These are phyloP conservation scores for Paecilomyces variotii DNA, from an alignment of 2,329 filamentous ascomycete genomes.

Conservation along the genomic window DNA sequence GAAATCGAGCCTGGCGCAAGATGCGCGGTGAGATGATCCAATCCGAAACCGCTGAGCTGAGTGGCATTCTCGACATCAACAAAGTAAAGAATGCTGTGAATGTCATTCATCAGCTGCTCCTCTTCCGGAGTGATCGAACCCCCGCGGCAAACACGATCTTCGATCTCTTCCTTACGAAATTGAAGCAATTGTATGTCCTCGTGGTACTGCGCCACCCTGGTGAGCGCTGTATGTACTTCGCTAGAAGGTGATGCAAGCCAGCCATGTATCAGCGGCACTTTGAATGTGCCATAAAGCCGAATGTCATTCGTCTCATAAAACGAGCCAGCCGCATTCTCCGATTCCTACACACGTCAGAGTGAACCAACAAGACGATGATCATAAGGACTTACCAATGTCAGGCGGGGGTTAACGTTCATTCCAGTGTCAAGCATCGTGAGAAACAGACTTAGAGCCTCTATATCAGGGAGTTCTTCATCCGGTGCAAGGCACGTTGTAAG, in stretches of 20 bases:
- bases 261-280: slow-evolving; percentile 81
- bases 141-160: slow-evolving; percentile 61
- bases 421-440: slow-evolving; percentile 84
- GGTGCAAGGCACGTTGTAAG: slow-evolving; percentile 70
- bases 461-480: slow-evolving; percentile 67
- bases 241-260: slow-evolving; percentile 70
- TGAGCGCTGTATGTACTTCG: slow-evolving; percentile 60
- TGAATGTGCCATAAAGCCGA: slow-evolving; percentile 83
- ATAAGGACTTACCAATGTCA: slow-evolving; percentile 50
- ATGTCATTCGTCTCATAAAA: slow-evolving; percentile 87
- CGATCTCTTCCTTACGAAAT: slow-evolving; percentile 81
- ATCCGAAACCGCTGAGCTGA: slow-evolving; percentile 74
- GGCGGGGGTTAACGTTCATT: slow-evolving; percentile 95
- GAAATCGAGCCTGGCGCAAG: slow-evolving; percentile 72
- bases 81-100: slow-evolving; percentile 76
- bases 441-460: slow-evolving; percentile 80
- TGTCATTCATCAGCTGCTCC: slow-evolving; percentile 72
- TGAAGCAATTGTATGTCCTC: slow-evolving; percentile 87
- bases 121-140: slow-evolving; percentile 61
- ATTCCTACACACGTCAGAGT: slow-evolving; percentile 29
- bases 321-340: slow-evolving; percentile 49
- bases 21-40: slow-evolving; percentile 63
- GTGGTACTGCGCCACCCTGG: slow-evolving; percentile 70
- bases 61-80: slow-evolving; percentile 66
- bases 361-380: slow-evolving; percentile 18